Percentiles rank a stretch among this genome's conserved stretches.
Evolutionary conservation across 164 flowering plant genomes (phyloP).

Genomic region (Stephania japonica): DNA sequence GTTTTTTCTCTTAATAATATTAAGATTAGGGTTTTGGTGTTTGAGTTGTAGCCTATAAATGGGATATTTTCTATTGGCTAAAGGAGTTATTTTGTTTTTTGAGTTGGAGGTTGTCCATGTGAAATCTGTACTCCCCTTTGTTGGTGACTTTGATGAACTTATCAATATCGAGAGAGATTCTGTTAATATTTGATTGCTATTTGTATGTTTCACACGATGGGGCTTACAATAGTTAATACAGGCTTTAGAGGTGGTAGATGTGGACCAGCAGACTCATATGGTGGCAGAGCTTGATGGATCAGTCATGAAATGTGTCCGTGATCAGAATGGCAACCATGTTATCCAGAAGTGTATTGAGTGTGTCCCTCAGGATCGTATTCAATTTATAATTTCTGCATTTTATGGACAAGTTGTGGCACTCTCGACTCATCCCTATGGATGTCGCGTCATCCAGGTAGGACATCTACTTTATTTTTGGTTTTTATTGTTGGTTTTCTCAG

Average conservation of each 20-base stretch:
- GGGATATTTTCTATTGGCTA: too few species aligned
- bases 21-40: neutral
- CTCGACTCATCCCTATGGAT: constrained; percentile 90
- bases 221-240: constrained; percentile 22
- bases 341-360: constrained; percentile 94
- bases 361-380: constrained; percentile 78
- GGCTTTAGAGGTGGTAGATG: constrained; percentile 92
- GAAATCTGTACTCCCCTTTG: too few species aligned
- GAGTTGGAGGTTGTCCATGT: neutral
- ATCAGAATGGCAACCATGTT: constrained; percentile 98
- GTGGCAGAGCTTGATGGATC: constrained; percentile 85
- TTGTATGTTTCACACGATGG: neutral
- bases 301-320: constrained; percentile 86
- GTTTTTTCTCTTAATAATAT: too few species aligned
- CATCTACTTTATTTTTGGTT: neutral
- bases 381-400: constrained; percentile 71
- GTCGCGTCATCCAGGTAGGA: constrained; percentile 91
- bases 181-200: neutral
- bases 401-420: constrained; percentile 77
- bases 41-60: neutral
- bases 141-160: too few species aligned
- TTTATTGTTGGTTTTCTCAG: neutral
- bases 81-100: neutral
- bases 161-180: neutral
- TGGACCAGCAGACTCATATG: constrained; percentile 62